Conservation (phyloP, 495 filamentous ascomycete genomes). For the Evernia prunastri region DNA sequence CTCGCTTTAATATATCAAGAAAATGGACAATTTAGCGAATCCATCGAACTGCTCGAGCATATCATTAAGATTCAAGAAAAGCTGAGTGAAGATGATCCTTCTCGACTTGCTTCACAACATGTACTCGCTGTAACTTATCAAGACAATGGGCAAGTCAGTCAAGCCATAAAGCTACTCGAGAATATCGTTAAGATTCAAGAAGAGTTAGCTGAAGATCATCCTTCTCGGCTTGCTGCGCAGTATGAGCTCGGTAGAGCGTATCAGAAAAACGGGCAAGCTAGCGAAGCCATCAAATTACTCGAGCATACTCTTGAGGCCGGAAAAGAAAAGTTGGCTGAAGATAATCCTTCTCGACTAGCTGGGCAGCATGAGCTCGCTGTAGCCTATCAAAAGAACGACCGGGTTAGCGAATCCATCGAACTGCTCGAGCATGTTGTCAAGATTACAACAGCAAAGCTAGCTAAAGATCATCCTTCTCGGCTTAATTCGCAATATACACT, state of each 20-base stretch:
- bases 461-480: slow-evolving; percentile 28
- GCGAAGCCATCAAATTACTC: background rate
- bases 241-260: background rate
- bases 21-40: slow-evolving; percentile 31
- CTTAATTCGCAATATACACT: slow-evolving; percentile 30
- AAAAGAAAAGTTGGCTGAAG: slow-evolving; percentile 21
- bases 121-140: background rate
- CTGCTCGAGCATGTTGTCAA: background rate
- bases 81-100: background rate
- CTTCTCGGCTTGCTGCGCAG: background rate
- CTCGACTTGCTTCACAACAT: background rate
- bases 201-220: slow-evolving; percentile 1
- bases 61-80: slow-evolving; percentile 28
- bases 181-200: background rate
- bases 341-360: slow-evolving; percentile 26
- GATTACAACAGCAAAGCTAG: slow-evolving; percentile 5
- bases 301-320: background rate
- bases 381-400: slow-evolving; percentile 30
- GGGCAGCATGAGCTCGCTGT: slow-evolving; percentile 30
- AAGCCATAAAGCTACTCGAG: background rate
- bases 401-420: slow-evolving; percentile 6
- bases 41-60: slow-evolving; percentile 32
- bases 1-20: slow-evolving; percentile 24
- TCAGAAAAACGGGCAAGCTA: background rate
- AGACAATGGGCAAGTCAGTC: background rate